Evolutionary conservation across 495 filamentous ascomycete genomes (phyloP), one percentile per base, ranked within the genome.

Genomic region (Arthonia radiata): DNA sequence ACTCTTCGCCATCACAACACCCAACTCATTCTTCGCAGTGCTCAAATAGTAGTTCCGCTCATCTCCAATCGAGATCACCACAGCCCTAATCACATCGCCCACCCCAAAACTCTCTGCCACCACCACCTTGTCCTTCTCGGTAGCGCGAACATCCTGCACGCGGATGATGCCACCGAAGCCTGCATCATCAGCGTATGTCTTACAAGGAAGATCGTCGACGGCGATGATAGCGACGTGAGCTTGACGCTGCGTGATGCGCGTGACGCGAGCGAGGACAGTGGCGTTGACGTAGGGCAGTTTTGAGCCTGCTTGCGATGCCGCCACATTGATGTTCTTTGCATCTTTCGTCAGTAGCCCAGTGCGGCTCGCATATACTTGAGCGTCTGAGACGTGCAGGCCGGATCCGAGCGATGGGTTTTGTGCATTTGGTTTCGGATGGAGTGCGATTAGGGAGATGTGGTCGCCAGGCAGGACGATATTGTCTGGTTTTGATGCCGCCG

Each of bases 91-190:
- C 33, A 97, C 68, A 59, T 97, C 86, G 0, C 86, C 86, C 8
- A 83, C 78, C 32, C 83, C 59, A 46, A 93, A 97, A 48, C 72
- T 78, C 41, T 91, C 80, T 37, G 71, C 68, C 34, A 92, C 71
- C 42, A 76, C 75, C 13, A 94, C 79, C 29, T 67, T 72, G 33
- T 97, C 86, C 52, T 91, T 91, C 61, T 97, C 86, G 21, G 83
- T 90, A 11, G 78, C 80, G 28, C 86, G 57, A 8, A 97, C 76
- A 40, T 97, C 86, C 49, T 94, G 83, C 34, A 67, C 66, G 5
- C 83, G 59, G 24, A 70, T 58, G 9, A 56, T 39, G 4, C 47
- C 57, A 24, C 49, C 52, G 44, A 54, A 64, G 11, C 52, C 47
- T 10, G 56, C 38, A 27, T 59, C 58, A 26, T 62, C 57, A 8